phyloP scores from a whole-genome alignment of 352 stramenopile genomes.

The Pythium folliculosum region DNA sequence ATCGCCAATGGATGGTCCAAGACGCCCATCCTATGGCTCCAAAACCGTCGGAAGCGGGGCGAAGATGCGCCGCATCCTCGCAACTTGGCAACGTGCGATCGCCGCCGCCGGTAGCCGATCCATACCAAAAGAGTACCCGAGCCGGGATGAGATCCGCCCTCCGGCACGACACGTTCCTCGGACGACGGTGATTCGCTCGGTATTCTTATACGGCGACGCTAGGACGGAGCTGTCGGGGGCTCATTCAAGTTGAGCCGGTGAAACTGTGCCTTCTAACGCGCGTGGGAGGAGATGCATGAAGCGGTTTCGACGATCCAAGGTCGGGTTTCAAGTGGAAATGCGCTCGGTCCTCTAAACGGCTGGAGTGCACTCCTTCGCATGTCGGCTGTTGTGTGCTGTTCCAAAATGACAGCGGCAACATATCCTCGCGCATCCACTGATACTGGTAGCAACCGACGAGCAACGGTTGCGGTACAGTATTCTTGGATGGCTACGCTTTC shows the following conservation, averaged over 20 bases:
- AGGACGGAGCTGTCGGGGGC: not conserved
- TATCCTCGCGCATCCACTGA: no score
- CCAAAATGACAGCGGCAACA: no score
- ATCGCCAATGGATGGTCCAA: not conserved
- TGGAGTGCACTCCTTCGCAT: no score
- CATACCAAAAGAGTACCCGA: not conserved
- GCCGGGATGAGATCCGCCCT: not conserved
- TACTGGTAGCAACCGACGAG: no score
- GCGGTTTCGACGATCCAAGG: no score
- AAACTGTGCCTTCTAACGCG: no score
- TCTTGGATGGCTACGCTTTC: slow-evolving; percentile 3
- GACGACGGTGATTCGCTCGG: slow-evolving; percentile 7
- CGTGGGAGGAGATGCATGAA: no score
- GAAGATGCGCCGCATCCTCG: not conserved
- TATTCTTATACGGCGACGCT: slow-evolving; percentile 7
- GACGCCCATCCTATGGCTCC: not conserved
- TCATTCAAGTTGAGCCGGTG: not conserved
- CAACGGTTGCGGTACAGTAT: no score
- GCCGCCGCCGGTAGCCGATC: no score
- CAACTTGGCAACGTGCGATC: not conserved
- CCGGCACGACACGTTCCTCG: slow-evolving; percentile 15
- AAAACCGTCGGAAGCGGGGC: not conserved
- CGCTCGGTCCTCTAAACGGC: no score
- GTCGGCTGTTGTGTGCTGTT: no score
- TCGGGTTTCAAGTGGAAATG: no score